These are phyloP conservation scores for Coniferiporia weirii DNA, from an alignment of 1,284 basidiomycete species.

Conservation along the genomic window DNA sequence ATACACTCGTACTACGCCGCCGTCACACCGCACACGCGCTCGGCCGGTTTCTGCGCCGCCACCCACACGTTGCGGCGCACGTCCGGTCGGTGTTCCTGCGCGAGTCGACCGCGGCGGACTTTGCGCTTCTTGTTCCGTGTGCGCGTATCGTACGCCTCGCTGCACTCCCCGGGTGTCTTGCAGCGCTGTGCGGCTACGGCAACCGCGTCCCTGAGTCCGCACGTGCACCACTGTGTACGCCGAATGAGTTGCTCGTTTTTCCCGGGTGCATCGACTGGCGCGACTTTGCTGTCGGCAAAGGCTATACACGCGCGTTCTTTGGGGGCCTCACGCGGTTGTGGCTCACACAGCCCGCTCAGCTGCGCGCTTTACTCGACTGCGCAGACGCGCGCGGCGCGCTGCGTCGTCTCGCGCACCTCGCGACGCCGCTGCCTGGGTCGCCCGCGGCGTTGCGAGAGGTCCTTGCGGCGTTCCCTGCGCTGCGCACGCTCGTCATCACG, in stretches of 20 bases:
- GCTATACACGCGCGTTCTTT: conserved; percentile 1
- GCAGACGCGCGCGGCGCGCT: neutral
- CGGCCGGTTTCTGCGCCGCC: neutral
- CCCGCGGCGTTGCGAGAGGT: neutral
- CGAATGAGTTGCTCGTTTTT: neutral
- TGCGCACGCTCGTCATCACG: neutral
- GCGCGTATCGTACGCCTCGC: neutral
- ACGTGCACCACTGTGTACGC: neutral
- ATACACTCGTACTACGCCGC: conserved; percentile 11
- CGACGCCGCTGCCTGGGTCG: neutral
- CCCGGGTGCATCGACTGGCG: conserved; percentile 1
- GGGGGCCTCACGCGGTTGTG: conserved; percentile 4
- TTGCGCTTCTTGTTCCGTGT: neutral
- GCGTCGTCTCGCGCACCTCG: neutral
- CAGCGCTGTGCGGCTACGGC: conserved; percentile 1
- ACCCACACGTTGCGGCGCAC: neutral
- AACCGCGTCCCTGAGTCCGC: neutral
- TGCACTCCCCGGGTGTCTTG: neutral
- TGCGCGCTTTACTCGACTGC: neutral
- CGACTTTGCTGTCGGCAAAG: neutral
- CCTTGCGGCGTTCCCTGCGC: neutral
- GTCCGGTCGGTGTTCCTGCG: conserved; percentile 5
- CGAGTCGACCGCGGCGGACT: neutral
- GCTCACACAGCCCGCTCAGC: conserved; percentile 4
- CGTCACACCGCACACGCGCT: neutral